Percentiles rank a stretch among this genome's conserved stretches.
phyloP scores from a whole-genome alignment of 31 red algal genomes.

The Porphyra umbilicalis region DNA sequence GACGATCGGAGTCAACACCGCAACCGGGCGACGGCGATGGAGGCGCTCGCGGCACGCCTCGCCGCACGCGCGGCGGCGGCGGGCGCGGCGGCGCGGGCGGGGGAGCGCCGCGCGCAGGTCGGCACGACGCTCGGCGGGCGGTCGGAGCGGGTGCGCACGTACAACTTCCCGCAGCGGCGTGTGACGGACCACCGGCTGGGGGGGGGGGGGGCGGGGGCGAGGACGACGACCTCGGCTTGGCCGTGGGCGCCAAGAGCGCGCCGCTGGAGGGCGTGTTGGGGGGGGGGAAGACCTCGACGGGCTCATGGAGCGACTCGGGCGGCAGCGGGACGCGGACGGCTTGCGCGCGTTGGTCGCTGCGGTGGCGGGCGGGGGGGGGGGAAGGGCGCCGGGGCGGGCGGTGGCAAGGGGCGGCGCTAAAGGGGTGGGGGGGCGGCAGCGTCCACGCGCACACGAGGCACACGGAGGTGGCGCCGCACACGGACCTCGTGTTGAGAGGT shows the following conservation, averaged over 20 bases:
- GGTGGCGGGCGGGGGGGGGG: conserved; percentile 3
- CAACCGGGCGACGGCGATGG: conserved; percentile 53
- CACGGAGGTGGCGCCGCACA: no score
- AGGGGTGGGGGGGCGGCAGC: no score
- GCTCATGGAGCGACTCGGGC: conserved; percentile 23
- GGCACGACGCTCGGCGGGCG: conserved; percentile 56
- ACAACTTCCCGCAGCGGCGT: conserved; percentile 77
- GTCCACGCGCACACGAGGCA: no score
- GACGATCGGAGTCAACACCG: conserved; percentile 72
- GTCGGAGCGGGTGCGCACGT: conserved; percentile 75
- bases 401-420: no score
- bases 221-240: neutral
- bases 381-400: neutral
- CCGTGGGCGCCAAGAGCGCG: conserved; percentile 32
- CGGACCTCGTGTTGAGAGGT: no score
- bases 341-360: conserved; percentile 16
- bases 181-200: conserved; percentile 88
- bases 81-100: conserved; percentile 1
- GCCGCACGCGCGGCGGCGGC: conserved; percentile 19
- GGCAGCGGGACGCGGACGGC: conserved; percentile 10
- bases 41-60: conserved; percentile 29
- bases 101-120: conserved; percentile 42
- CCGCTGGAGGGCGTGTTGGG: conserved; percentile 22
- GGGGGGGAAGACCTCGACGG: conserved; percentile 33
- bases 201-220: neutral